Evolutionary conservation across 2,329 filamentous ascomycete species (phyloP), one percentile per base, ranked within the genome.

Genomic region (Phialocephala subalpina): DNA sequence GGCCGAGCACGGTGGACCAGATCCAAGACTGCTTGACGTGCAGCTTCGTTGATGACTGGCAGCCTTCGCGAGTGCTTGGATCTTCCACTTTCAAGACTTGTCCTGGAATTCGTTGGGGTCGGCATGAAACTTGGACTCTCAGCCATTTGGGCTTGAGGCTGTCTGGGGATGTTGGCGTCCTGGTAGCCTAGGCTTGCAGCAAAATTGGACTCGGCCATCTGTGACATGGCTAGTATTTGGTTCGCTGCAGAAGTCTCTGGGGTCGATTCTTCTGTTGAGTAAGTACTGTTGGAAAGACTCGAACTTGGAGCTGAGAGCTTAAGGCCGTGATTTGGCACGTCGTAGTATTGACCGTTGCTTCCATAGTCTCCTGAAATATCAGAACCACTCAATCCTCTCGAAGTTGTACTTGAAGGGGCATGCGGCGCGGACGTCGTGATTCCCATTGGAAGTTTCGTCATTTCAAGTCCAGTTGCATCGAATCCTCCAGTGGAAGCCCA

Each of bases 1-100:
- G 86, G 84, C 11, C 81, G 80, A 12, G 82, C 80, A 1, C 80
- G 77, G n/a, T 83, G 80, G 35, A 89, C 78, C 0, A 87, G 75
- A n/a, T 82, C 78, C 2, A 90, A 69, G 0, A 87, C 65, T 27
- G 78, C 77, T 47, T 79, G 73, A 14, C 82, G 76, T 29, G 80
- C 74, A 20, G 77, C 68, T 33, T 83, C 80, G 56, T 82, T 78
- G 2, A 85, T 79, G 16, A 63, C 38, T 42, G 71, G 71, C 16
- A 69, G 63, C 20, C 45, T 67, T 38, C 47, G 55, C 12, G 29
- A 33, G 16, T 62, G 55, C 11, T 38, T 58, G 9, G 45, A 40
- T 22, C n/a, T 27, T n/a, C 42, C 53, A 16, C 8, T 14, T 22
- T 62, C 60, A 9, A 53, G 29, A 47, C 55, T 58, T 18, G 58